phyloP scores from a whole-genome alignment of 495 filamentous ascomycete genomes.

The Penicillium goetzii region DNA sequence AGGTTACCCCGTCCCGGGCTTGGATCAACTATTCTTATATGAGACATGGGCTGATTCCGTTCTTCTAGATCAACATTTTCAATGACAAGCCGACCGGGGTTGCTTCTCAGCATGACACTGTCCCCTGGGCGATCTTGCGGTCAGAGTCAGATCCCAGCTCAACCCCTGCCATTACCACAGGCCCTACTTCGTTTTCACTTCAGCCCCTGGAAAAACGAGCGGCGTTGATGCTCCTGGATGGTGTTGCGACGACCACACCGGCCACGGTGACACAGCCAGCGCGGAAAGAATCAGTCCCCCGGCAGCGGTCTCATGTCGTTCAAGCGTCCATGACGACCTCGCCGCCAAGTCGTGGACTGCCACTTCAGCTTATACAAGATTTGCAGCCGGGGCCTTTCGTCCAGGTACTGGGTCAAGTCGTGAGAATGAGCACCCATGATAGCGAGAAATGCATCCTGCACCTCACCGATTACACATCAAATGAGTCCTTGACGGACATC shows the following conservation, averaged over 20 bases:
- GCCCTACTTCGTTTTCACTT: slow-evolving; percentile 38
- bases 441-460: slow-evolving; percentile 64
- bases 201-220: slow-evolving; percentile 33
- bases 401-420: slow-evolving; percentile 77
- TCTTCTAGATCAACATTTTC: slow-evolving; percentile 31
- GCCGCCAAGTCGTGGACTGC: slow-evolving; percentile 34
- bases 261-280: slow-evolving; percentile 6
- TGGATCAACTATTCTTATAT: neutral
- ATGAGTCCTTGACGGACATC: slow-evolving; percentile 62
- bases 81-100: slow-evolving; percentile 33
- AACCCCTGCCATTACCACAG: slow-evolving; percentile 31
- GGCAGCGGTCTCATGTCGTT: slow-evolving; percentile 10
- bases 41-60: slow-evolving; percentile 1
- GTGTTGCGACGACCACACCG: slow-evolving; percentile 16
- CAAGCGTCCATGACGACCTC: slow-evolving; percentile 19
- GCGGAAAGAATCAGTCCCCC: neutral
- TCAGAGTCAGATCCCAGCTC: slow-evolving; percentile 31
- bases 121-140: slow-evolving; percentile 47
- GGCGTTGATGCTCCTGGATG: slow-evolving; percentile 37
- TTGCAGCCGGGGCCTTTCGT: slow-evolving; percentile 59
- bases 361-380: slow-evolving; percentile 69
- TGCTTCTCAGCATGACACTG: slow-evolving; percentile 32
- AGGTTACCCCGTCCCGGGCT: slow-evolving; percentile 13
- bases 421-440: slow-evolving; percentile 60
- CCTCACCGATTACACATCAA: slow-evolving; percentile 84